These are phyloP conservation scores for Neoscytalidium dimidiatum DNA, from an alignment of 2,329 filamentous ascomycete genomes.

Conservation along the genomic window DNA sequence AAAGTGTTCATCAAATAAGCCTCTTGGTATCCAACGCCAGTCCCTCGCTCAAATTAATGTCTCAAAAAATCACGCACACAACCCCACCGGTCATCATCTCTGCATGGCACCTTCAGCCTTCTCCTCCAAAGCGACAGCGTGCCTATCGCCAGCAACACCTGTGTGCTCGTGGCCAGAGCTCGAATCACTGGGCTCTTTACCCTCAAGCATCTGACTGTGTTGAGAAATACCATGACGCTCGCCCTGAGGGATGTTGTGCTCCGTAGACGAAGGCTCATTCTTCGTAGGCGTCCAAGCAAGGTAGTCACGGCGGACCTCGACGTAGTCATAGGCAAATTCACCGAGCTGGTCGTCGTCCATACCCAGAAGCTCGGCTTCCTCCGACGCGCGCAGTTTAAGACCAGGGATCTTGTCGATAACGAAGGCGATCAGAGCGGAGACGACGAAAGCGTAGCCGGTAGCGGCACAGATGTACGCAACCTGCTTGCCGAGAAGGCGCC, in stretches of 20 bases:
- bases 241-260: conserved; percentile 63
- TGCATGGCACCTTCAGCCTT: conserved; percentile 16
- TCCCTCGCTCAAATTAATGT: conserved; percentile 24
- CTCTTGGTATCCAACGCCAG: conserved; percentile 36
- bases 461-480: conserved; percentile 72
- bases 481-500: conserved; percentile 74
- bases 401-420: conserved; percentile 74
- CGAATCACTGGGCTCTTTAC: conserved; percentile 51
- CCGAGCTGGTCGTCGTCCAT: conserved; percentile 91
- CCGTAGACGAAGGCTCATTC: conserved; percentile 61
- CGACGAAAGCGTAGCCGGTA: conserved; percentile 69
- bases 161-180: conserved; percentile 47
- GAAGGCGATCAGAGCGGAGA: conserved; percentile 74
- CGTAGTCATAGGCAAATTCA: conserved; percentile 89
- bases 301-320: conserved; percentile 85
- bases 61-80: background rate
- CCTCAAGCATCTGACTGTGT: conserved; percentile 67
- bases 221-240: conserved; percentile 70
- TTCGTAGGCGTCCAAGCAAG: conserved; percentile 82
- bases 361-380: conserved; percentile 80
- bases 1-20: background rate
- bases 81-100: background rate
- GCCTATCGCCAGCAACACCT: conserved; percentile 54
- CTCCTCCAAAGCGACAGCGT: conserved; percentile 54
- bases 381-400: conserved; percentile 75